Conservation (phyloP, 352 stramenopile genomes). For the Phytopythium vexans region DNA sequence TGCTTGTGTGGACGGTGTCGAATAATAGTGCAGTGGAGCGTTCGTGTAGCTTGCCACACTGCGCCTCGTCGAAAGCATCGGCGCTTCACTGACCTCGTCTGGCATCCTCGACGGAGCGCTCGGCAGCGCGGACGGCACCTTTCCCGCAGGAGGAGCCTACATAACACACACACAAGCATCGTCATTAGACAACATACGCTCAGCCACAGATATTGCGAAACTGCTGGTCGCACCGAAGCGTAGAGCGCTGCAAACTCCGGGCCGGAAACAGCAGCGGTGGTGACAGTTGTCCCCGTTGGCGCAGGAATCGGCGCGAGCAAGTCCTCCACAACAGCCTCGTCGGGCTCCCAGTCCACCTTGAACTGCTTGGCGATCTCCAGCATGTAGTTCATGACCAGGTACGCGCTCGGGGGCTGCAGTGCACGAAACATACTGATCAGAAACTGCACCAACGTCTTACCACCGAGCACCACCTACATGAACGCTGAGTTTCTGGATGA, state of each 20-base stretch:
- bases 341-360: slow-evolving; percentile 92
- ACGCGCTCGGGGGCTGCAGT: slow-evolving; percentile 88
- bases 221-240: slow-evolving; percentile 32
- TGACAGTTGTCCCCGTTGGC: slow-evolving; percentile 84
- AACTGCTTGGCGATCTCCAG: slow-evolving; percentile 95
- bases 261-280: slow-evolving; percentile 75
- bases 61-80: slow-evolving; percentile 23
- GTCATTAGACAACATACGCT: not conserved
- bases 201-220: not conserved
- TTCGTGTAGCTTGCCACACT: slow-evolving; percentile 38
- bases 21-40: slow-evolving; percentile 32
- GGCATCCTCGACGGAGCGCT: slow-evolving; percentile 29
- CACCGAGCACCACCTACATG: slow-evolving; percentile 25
- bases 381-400: slow-evolving; percentile 95
- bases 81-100: slow-evolving; percentile 10
- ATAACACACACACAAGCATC: not conserved
- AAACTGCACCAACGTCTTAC: not conserved
- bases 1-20: slow-evolving; percentile 5
- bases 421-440: not conserved
- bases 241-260: slow-evolving; percentile 78
- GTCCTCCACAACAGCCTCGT: slow-evolving; percentile 71
- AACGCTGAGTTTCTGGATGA: slow-evolving; percentile 93
- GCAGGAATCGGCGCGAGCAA: slow-evolving; percentile 86
- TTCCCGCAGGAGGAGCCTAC: slow-evolving; percentile 41
- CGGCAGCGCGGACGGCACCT: slow-evolving; percentile 40